Conservation (phyloP, 495 filamentous ascomycete species). For the Tetracladium marchalianum region DNA sequence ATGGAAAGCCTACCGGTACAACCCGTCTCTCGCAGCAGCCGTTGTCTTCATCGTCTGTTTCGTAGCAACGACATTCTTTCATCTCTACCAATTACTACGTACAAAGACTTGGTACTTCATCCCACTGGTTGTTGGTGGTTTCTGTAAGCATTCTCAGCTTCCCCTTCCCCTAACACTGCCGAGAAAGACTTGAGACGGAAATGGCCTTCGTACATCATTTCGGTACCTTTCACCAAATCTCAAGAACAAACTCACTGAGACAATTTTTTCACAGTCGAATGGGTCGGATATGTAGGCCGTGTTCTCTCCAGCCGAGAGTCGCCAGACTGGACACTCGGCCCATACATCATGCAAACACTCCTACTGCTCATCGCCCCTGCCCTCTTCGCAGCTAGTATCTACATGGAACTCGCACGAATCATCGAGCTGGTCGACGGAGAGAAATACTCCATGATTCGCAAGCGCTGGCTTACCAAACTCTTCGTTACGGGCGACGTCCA, state of each 20-base stretch:
- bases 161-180: too few species aligned
- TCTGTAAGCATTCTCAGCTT: slow-evolving; percentile 28
- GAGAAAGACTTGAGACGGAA: too few species aligned
- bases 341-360: slow-evolving; percentile 38
- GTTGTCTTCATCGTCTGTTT: slow-evolving; percentile 40
- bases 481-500: slow-evolving; percentile 25
- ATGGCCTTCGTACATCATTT: too few species aligned
- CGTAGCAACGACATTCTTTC: slow-evolving; percentile 28
- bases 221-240: too few species aligned
- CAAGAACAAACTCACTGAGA: too few species aligned
- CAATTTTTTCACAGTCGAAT: slow-evolving; percentile 21
- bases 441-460: slow-evolving; percentile 23
- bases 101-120: slow-evolving; percentile 47
- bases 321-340: slow-evolving; percentile 19
- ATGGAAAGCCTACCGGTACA: slow-evolving; percentile 20
- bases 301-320: slow-evolving; percentile 26
- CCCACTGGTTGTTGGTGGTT: slow-evolving; percentile 43
- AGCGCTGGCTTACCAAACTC: slow-evolving; percentile 30
- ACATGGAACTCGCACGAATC: slow-evolving; percentile 42
- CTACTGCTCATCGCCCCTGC: slow-evolving; percentile 40
- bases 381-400: slow-evolving; percentile 42
- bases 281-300: slow-evolving; percentile 34
- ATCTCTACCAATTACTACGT: slow-evolving; percentile 36
- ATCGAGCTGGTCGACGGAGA: slow-evolving; percentile 35
- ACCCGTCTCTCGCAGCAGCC: slow-evolving; percentile 37